phyloP scores from a whole-genome alignment of 192 early-diverging fungal species.

The Backusella australiensis region DNA sequence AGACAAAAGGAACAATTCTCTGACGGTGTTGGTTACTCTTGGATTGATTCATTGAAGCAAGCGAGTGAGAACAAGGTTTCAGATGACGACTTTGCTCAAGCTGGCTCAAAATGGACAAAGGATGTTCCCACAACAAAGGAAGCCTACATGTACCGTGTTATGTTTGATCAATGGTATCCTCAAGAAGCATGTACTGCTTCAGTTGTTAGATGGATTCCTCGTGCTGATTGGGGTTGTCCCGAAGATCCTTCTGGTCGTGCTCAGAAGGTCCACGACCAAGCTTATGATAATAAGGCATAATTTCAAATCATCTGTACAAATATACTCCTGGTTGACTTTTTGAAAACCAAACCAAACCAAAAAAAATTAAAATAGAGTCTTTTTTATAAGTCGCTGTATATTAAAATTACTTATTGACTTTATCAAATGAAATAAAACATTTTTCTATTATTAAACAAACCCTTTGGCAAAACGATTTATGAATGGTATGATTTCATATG shows the following conservation, averaged over 20 bases:
- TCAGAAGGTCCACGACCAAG: conserved; percentile 82
- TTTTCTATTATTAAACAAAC: neutral
- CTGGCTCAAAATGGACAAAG: conserved; percentile 69
- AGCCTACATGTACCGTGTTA: conserved; percentile 90
- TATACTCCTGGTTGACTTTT: no score
- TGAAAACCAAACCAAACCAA: neutral
- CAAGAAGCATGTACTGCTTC: conserved; percentile 85
- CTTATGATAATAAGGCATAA: conserved; percentile 43
- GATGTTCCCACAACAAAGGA: conserved; percentile 96
- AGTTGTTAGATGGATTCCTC: conserved; percentile 95
- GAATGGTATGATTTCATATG: neutral
- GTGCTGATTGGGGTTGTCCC: conserved; percentile 96
- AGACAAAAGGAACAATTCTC: conserved; percentile 99
- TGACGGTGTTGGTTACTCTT: conserved; percentile 96
- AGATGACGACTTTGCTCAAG: conserved; percentile 72
- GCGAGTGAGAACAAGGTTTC: conserved; percentile 64
- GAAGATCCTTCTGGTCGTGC: conserved; percentile 97
- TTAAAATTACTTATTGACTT: conserved; percentile 7
- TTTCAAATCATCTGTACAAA: neutral
- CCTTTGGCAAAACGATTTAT: neutral
- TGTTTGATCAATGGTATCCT: conserved; percentile 95
- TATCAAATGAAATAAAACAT: neutral
- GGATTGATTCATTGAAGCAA: conserved; percentile 95
- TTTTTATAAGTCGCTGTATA: neutral
- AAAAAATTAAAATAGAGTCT: neutral